A percentile compares a stretch with the other conserved stretches of the same genome.
phyloP scores from a whole-genome alignment of 78 protist genomes.

The Cavenderia fasciculata region DNA sequence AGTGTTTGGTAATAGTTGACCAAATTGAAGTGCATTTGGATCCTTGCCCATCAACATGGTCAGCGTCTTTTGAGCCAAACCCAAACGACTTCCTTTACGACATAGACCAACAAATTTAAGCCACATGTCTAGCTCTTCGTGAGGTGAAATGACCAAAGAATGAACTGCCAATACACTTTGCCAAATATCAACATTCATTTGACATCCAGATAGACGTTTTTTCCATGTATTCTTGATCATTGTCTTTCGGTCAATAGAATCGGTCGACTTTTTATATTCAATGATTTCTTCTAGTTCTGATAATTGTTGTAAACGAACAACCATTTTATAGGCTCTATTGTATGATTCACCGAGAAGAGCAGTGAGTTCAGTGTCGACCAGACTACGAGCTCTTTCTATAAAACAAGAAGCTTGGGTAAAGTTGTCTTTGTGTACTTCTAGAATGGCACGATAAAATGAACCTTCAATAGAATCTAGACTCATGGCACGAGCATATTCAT shows the following conservation, averaged over 20 bases:
- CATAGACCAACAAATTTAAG: conserved; percentile 91
- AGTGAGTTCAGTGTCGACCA: conserved; percentile 91
- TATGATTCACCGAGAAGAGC: conserved; percentile 93
- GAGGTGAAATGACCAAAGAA: conserved; percentile 90
- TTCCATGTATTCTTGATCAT: conserved; percentile 89
- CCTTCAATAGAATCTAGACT: conserved; percentile 71
- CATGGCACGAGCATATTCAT: conserved; percentile 81
- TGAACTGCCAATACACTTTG: conserved; percentile 90
- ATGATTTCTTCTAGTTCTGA: conserved; percentile 95
- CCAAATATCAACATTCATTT: conserved; percentile 94
- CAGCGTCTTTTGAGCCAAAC: conserved; percentile 82
- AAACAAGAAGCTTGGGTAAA: conserved; percentile 45
- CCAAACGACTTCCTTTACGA: conserved; percentile 82
- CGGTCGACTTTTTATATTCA: conserved; percentile 38
- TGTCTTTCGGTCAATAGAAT: conserved; percentile 26
- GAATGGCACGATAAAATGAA: conserved; percentile 83
- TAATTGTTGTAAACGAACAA: conserved; percentile 92
- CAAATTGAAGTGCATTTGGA: conserved; percentile 51
- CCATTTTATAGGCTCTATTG: conserved; percentile 87
- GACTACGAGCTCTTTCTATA: conserved; percentile 85
- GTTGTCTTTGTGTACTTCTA: conserved; percentile 79
- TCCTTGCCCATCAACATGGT: conserved; percentile 68
- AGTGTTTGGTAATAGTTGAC: conserved; percentile 42
- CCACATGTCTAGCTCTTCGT: conserved; percentile 87
- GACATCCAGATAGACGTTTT: conserved; percentile 86